Evolutionary conservation across 1,284 basidiomycete genomes (phyloP), one percentile per base, ranked within the genome.

Genomic region (Serendipita sp.): DNA sequence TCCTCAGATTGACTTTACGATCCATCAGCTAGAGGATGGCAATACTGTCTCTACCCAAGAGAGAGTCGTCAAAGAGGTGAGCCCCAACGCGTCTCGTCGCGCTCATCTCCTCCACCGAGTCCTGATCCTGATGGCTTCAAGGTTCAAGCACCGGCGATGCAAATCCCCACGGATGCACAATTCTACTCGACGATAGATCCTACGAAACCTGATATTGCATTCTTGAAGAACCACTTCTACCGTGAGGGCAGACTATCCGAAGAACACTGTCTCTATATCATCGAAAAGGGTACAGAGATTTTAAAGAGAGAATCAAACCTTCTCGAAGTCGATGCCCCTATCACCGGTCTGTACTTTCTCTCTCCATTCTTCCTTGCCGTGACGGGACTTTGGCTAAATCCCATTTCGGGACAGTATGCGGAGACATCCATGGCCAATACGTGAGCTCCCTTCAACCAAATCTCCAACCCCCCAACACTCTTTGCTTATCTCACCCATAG

Each of bases 171-270:
- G 2, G 85, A 91, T 70, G 91, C 90, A 66, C 92, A 99, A 74
- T 97, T 98, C 81, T 95, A 86, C 76, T 87, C 87, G 64, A 82
- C 83, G 66, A 82, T 84, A 67, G 89, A 93, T 75, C 83, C 82
- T 60, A 80, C 85, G 42, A 94, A 93, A 73, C 93, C 92, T n/a
- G 91, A 98, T 74, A 82, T 98, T 69, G 93, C 91, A 38, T 99
- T 95, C 75, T 80, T 99, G 67, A 99, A 99, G 80, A 98, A 98
- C 70, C 95, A 99, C 76, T 97, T 99, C 72, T 98, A 98, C 74
- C 85, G 94, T 62, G 95, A 98, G 74, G 95, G 95, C 0, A 78
- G 92, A 60, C 71, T 96, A 69, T 92, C 85, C 30, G 92, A 96
- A 73, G 91, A 93, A 64, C 90, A 94, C 74, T 91, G 91, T 15